Conservation (phyloP, 148 eudicot species). For the Chenopodium suecicum region DNA sequence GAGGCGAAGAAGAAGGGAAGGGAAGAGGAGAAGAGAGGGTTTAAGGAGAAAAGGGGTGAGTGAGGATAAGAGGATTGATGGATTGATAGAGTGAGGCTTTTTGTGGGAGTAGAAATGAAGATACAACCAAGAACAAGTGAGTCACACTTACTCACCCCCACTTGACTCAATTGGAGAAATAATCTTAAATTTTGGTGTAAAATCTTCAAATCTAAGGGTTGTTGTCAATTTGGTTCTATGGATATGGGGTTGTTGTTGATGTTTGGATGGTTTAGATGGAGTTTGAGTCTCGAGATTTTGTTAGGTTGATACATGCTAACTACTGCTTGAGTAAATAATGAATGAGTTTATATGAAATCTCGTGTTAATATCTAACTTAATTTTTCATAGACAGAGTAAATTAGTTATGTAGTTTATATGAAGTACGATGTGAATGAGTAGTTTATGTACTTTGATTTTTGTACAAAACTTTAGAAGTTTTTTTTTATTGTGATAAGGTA, state of each 20-base stretch:
- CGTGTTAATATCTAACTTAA: no score
- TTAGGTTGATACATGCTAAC: not conserved
- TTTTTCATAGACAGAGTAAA: no score
- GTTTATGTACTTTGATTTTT: no score
- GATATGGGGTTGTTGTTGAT: not conserved
- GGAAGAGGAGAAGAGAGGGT: slow-evolving; percentile 12
- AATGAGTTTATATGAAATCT: no score
- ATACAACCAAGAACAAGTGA: not conserved
- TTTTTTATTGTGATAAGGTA: no score
- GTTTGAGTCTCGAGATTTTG: not conserved
- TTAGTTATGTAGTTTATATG: no score
- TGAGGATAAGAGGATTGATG: slow-evolving; percentile 9
- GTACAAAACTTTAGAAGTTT: no score
- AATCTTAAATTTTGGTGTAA: not conserved
- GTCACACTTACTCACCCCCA: not conserved
- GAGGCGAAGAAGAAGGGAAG: not conserved
- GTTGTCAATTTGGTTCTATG: no score
- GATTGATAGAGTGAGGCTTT: not conserved
- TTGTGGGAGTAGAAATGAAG: not conserved
- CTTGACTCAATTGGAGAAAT: not conserved
- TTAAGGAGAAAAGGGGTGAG: slow-evolving; percentile 17
- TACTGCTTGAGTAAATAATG: no score
- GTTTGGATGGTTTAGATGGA: slow-evolving; percentile 3
- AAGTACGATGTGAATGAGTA: no score
- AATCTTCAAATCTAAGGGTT: not conserved